Evolutionary conservation across 495 filamentous ascomycete species (phyloP).

Genomic region (Hypoxylon fragiforme): DNA sequence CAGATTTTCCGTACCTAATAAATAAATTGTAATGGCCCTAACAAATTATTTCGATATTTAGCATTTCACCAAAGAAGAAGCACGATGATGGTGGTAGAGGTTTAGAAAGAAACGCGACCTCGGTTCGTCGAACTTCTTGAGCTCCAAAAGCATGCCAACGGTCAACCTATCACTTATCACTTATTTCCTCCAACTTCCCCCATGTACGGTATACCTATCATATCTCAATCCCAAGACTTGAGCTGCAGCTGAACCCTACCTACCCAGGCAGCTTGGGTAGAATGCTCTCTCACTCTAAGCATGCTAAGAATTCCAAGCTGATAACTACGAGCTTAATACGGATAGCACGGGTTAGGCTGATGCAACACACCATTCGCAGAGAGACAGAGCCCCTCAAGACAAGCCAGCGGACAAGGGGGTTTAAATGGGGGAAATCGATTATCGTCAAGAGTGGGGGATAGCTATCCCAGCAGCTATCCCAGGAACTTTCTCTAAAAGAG

Average conservation of each 20-base stretch:
- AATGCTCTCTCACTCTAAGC: not conserved
- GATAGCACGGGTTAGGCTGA: not conserved
- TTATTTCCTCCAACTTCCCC: not conserved
- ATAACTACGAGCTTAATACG: not conserved
- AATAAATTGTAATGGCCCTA: not conserved
- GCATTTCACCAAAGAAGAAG: too few species aligned
- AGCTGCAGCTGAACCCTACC: constrained; percentile 2
- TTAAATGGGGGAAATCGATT: too few species aligned
- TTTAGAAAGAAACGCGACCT: not conserved
- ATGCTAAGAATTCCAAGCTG: constrained; percentile 14
- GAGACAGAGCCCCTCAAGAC: too few species aligned
- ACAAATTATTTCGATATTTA: too few species aligned
- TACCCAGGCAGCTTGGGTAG: too few species aligned
- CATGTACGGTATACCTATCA: too few species aligned
- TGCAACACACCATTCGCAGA: not conserved
- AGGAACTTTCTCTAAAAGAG: too few species aligned
- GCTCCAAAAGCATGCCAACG: not conserved
- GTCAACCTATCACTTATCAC: not conserved
- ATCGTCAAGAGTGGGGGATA: constrained; percentile 16
- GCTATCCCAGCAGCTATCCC: too few species aligned
- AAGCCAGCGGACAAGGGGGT: not conserved
- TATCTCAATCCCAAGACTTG: not conserved
- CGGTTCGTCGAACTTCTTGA: not conserved
- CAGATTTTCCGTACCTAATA: not conserved
- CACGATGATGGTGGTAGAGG: too few species aligned